These are phyloP conservation scores for Cucumis cinereus DNA, from an alignment of 306 rosid genomes.

Conservation along the genomic window DNA sequence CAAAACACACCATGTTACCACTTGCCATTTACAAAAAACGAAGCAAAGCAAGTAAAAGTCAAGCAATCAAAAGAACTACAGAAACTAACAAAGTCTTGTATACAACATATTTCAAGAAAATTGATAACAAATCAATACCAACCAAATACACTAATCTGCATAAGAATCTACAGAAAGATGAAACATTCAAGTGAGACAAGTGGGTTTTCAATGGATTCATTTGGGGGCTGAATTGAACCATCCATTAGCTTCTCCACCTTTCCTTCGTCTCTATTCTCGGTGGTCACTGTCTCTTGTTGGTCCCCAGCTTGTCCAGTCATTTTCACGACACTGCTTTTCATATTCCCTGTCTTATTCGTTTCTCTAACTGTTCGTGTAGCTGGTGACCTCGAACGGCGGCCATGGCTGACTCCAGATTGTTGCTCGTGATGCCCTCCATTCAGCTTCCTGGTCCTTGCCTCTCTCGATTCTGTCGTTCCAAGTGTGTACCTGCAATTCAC, in stretches of 20 bases:
- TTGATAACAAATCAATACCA: not conserved
- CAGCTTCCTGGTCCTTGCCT: constrained; percentile 23
- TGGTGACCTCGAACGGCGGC: constrained; percentile 52
- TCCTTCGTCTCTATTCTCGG: constrained; percentile 10
- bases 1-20: not conserved
- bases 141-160: not conserved
- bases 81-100: not conserved
- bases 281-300: constrained; percentile 6
- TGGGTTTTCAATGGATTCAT: constrained; percentile 59
- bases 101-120: not conserved
- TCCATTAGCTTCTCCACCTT: constrained; percentile 19
- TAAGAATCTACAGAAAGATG: constrained; percentile 56
- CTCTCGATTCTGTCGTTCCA: constrained; percentile 28
- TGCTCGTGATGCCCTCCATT: constrained; percentile 25
- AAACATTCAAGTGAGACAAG: constrained; percentile 80
- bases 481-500: constrained; percentile 15
- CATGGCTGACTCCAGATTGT: constrained; percentile 19
- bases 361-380: constrained; percentile 26
- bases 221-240: constrained; percentile 13
- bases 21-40: not conserved
- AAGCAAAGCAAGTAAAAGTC: not conserved
- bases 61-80: not conserved
- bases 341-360: not conserved
- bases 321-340: constrained; percentile 17
- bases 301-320: constrained; percentile 15